A percentile compares a stretch with the other conserved stretches of the same genome.
These are phyloP conservation scores for Gamarada debralockiae DNA, from an alignment of 495 filamentous ascomycete species.

Conservation along the genomic window DNA sequence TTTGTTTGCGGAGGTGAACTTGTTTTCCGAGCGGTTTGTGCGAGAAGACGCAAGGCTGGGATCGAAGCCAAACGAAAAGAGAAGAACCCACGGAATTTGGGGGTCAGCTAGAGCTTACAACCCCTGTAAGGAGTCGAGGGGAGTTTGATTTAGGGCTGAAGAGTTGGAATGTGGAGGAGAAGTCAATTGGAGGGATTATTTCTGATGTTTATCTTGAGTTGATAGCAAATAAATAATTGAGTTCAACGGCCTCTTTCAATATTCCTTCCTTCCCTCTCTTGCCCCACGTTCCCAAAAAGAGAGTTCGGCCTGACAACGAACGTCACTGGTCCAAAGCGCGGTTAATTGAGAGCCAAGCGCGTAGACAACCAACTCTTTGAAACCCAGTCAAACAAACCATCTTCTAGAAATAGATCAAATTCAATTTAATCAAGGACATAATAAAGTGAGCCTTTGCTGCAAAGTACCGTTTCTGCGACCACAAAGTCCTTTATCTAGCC, in stretches of 20 bases:
- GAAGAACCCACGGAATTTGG: background rate
- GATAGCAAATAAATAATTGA: background rate
- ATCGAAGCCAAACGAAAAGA: background rate
- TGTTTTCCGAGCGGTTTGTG: background rate
- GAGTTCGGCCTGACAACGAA: too few relatives aligned
- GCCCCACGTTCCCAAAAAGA: too few relatives aligned
- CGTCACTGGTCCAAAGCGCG: too few relatives aligned
- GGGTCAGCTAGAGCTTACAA: too few relatives aligned
- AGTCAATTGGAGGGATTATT: background rate
- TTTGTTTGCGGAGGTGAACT: background rate
- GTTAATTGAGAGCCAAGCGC: too few relatives aligned
- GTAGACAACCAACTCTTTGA: too few relatives aligned
- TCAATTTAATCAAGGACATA: background rate
- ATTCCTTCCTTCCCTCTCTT: too few relatives aligned
- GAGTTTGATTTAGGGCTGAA: background rate
- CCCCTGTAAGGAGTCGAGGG: background rate
- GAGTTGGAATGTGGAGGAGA: too few relatives aligned
- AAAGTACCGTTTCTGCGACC: conserved; percentile 10
- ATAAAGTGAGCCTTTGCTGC: background rate
- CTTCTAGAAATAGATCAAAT: background rate
- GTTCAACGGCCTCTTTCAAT: too few relatives aligned
- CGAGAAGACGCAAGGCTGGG: background rate
- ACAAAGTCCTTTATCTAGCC: conserved; percentile 4
- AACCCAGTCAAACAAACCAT: too few relatives aligned
- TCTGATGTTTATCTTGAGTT: background rate